Percentiles rank a stretch among this genome's conserved stretches.
Conservation (phyloP, 2,329 filamentous ascomycete genomes). For the Trichothecium roseum region DNA sequence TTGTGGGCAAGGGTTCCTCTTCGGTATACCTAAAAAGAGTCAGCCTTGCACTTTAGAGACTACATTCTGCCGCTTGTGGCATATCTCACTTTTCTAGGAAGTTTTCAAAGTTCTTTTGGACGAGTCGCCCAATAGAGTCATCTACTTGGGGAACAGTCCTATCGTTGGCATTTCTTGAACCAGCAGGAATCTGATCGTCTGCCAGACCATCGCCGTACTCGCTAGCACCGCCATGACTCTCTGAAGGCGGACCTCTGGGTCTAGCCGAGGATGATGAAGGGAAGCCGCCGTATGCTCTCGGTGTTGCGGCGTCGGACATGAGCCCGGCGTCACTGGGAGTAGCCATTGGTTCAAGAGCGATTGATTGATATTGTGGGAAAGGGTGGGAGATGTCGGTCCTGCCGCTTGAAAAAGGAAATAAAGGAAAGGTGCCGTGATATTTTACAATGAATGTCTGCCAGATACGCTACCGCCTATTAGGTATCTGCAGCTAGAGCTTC, state of each 20-base stretch:
- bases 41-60: neutral
- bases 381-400: too few species aligned
- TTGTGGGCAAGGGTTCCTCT: constrained; percentile 49
- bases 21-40: constrained; percentile 47
- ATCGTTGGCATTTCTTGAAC: constrained; percentile 34
- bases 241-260: constrained; percentile 50
- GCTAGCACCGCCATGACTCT: constrained; percentile 48
- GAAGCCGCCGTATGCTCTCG: constrained; percentile 29
- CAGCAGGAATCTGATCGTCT: constrained; percentile 51
- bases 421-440: too few species aligned
- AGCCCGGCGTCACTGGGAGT: constrained; percentile 45
- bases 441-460: neutral
- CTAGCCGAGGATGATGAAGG: constrained; percentile 42
- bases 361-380: too few species aligned
- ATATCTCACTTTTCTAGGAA: constrained; percentile 52
- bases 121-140: constrained; percentile 63
- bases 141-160: constrained; percentile 59
- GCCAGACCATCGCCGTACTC: constrained; percentile 55
- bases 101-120: constrained; percentile 67
- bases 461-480: too few species aligned
- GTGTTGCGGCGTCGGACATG: constrained; percentile 46
- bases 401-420: too few species aligned
- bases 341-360: constrained; percentile 25
- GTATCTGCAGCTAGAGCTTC: too few species aligned
- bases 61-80: neutral